These are phyloP conservation scores for Cutaneotrichosporon cyanovorans DNA, from an alignment of 1,284 basidiomycete species.

Conservation along the genomic window DNA sequence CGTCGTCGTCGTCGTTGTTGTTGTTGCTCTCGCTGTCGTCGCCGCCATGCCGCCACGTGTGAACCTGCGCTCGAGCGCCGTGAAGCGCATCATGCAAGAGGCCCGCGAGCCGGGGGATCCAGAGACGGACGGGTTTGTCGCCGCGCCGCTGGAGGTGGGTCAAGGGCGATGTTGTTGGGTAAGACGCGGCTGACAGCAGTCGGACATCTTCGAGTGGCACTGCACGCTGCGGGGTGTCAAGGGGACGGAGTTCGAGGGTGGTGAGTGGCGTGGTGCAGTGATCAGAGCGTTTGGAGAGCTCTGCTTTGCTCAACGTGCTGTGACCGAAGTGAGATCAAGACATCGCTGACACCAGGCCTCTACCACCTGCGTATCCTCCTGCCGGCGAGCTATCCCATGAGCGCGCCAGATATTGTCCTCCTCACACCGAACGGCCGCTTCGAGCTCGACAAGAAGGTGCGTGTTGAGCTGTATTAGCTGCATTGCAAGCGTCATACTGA, in stretches of 20 bases:
- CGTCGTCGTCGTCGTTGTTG: too few species aligned
- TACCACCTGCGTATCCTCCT: conserved; percentile 89
- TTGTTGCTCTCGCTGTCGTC: too few species aligned
- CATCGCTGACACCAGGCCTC: conserved; percentile 36
- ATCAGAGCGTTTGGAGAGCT: neutral
- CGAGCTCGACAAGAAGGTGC: conserved; percentile 87
- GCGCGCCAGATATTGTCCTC: conserved; percentile 87
- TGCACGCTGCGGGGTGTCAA: conserved; percentile 83
- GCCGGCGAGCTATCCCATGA: conserved; percentile 88
- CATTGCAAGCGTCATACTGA: too few species aligned
- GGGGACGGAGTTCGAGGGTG: conserved; percentile 83
- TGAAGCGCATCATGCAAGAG: conserved; percentile 95
- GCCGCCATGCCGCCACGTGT: conserved; percentile 15
- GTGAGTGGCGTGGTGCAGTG: conserved; percentile 45
- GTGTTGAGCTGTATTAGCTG: too few species aligned
- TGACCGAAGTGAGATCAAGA: neutral
- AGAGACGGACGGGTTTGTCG: conserved; percentile 46
- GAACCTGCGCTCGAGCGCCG: conserved; percentile 53
- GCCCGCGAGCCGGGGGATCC: conserved; percentile 62
- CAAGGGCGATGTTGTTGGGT: neutral
- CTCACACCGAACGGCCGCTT: conserved; percentile 93
- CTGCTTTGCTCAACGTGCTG: neutral
- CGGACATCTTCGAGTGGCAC: conserved; percentile 71
- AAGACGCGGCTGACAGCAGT: conserved; percentile 20
- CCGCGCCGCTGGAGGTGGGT: conserved; percentile 76